phyloP scores from a whole-genome alignment of 768 basidiomycete genomes.

The Tricholoma saponaceum region DNA sequence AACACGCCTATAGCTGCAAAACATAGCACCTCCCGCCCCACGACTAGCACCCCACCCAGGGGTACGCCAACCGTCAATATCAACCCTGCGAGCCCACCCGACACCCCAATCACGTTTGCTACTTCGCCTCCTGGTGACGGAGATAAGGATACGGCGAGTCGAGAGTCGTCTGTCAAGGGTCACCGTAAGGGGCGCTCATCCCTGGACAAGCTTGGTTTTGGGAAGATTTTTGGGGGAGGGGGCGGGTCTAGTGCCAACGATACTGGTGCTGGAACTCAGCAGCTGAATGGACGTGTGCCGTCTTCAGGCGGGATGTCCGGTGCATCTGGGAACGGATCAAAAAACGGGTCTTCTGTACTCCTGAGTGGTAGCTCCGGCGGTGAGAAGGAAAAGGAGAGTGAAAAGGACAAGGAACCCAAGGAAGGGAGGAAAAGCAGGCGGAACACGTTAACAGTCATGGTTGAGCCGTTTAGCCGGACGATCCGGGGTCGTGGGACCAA shows the following conservation, averaged over 20 bases:
- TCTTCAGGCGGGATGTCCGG: slow-evolving; percentile 30
- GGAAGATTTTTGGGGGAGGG: slow-evolving; percentile 65
- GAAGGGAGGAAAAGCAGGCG: slow-evolving; percentile 58
- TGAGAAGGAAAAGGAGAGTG: slow-evolving; percentile 11
- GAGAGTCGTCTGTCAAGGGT: slow-evolving; percentile 36
- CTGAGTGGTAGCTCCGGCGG: slow-evolving; percentile 18
- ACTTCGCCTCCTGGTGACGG: slow-evolving; percentile 8
- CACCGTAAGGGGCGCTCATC: slow-evolving; percentile 66
- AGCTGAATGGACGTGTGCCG: slow-evolving; percentile 32
- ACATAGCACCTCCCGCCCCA: slow-evolving; percentile 3
- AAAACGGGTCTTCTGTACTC: slow-evolving; percentile 19
- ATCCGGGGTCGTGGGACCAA: slow-evolving; percentile 39
- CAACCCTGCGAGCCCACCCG: slow-evolving; percentile 34
- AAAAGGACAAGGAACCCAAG: slow-evolving; percentile 25
- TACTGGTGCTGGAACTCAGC: slow-evolving; percentile 23
- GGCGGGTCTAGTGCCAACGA: slow-evolving; percentile 28
- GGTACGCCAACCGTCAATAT: slow-evolving; percentile 31
- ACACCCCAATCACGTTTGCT: slow-evolving; percentile 24
- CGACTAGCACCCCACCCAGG: not conserved
- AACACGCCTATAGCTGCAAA: slow-evolving; percentile 8
- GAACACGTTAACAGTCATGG: slow-evolving; percentile 86
- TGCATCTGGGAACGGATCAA: slow-evolving; percentile 12
- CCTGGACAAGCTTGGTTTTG: slow-evolving; percentile 74
- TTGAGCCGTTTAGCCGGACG: slow-evolving; percentile 66
- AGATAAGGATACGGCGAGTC: slow-evolving; percentile 29